A percentile compares a stretch with the other conserved stretches of the same genome.
These are phyloP conservation scores for Cercospora sp. DNA, from an alignment of 2,329 filamentous ascomycete species.

Conservation along the genomic window DNA sequence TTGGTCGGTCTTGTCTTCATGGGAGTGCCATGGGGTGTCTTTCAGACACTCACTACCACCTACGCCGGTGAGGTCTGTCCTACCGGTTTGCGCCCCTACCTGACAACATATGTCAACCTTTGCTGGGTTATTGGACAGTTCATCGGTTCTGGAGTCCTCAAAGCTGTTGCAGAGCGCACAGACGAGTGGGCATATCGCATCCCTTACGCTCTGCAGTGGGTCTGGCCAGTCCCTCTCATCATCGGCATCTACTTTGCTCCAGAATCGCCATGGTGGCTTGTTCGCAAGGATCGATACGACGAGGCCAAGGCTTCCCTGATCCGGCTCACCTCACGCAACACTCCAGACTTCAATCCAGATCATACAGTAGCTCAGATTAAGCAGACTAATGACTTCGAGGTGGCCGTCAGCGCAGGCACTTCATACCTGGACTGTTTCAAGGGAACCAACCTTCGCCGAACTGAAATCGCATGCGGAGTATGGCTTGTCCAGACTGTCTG, in stretches of 20 bases:
- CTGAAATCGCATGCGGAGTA: conserved; percentile 43
- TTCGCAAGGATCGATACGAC: conserved; percentile 32
- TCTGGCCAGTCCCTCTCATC: conserved; percentile 42
- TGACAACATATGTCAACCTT: conserved; percentile 37
- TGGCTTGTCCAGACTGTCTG: conserved; percentile 42
- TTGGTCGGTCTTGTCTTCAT: conserved; percentile 45
- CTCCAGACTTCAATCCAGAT: conserved; percentile 24
- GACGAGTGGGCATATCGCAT: conserved; percentile 44
- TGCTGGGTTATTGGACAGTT: conserved; percentile 47
- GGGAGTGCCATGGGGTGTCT: conserved; percentile 41
- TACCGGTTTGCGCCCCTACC: conserved; percentile 26
- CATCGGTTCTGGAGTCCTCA: conserved; percentile 40
- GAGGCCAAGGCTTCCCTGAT: conserved; percentile 31
- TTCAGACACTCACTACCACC: conserved; percentile 37
- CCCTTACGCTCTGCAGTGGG: conserved; percentile 52
- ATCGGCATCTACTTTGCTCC: conserved; percentile 34
- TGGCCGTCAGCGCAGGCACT: conserved; percentile 32
- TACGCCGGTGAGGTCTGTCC: conserved; percentile 45
- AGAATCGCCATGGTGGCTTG: conserved; percentile 37
- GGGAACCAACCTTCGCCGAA: conserved; percentile 48
- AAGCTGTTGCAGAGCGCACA: conserved; percentile 35
- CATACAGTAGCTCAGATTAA: conserved; percentile 42
- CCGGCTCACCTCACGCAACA: conserved; percentile 33
- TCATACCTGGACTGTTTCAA: conserved; percentile 43
- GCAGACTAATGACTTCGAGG: conserved; percentile 41